Base-by-base conservation (phyloP, 352 stramenopile genomes). In the Globisporangium iwayamae region DNA sequence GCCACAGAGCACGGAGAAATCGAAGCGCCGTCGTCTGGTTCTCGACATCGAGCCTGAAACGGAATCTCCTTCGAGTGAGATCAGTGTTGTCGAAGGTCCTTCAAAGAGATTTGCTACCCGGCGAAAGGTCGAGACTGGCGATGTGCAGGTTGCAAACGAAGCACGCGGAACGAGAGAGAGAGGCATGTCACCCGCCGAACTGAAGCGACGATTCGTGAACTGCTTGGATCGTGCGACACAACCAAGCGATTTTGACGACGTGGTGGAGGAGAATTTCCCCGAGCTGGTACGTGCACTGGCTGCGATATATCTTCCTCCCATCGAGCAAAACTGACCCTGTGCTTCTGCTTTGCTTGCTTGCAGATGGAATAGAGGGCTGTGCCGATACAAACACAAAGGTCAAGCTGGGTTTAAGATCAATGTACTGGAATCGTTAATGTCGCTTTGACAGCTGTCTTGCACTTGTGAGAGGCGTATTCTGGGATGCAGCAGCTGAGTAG, bases 231-330 rank as follows among this genome's bases (percentile, higher is more conserved):
- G 62, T 16, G 65, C 34, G 38, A 63, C 64, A 5, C 34, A 48
- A 14, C 20, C 55, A 32, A 63, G 46, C 20, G 67, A 72, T 54
- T 76, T 76, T 56, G 79, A 89, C 54, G 68, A 67, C 28, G 64
- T 81, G 10, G 71, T 89, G 30, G 67, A 69, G 18, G 43, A 81
- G 52, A 51, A 61, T 20, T 89, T 68, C 47, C 72, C 79, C 20
- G 65, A 79, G 53, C 32, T 89, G 56, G 70, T 86, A 54, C 41
- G 66, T 56, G 22, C 10, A 38, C 28, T 36, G 32, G 7, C 32
- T 1, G 0, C 46, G 25, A 20, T 45, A 30, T 39, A 30, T 39
- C 6, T 56, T 8, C 25, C 11, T 6, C 11, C n/a, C n/a, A 8
- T 18, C 8, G 3, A 62, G 32, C 41, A 2, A 32, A 47, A n/a